phyloP scores from a whole-genome alignment of 148 eudicot genomes.

The Fagopyrum tataricum region DNA sequence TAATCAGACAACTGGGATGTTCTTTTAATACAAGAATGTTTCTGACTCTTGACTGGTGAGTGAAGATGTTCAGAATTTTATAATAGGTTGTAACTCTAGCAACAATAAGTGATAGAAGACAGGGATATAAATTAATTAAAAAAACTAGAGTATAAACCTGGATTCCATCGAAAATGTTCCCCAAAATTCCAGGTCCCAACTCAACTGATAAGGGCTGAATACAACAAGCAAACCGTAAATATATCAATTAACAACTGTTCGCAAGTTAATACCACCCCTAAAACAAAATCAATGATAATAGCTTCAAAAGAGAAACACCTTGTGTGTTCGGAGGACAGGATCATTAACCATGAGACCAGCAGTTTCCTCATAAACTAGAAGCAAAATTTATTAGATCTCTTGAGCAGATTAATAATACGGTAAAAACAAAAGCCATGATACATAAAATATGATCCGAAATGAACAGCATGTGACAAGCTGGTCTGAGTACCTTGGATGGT shows the following conservation, averaged over 20 bases:
- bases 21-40: neutral
- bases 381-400: neutral
- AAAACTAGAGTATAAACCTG: conserved; percentile 44
- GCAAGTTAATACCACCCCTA: neutral
- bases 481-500: conserved; percentile 78
- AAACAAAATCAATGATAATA: neutral
- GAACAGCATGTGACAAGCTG: neutral
- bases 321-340: conserved; percentile 94
- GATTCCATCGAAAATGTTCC: conserved; percentile 96
- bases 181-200: conserved; percentile 95
- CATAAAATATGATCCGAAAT: neutral
- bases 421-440: neutral
- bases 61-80: neutral
- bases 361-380: conserved; percentile 92
- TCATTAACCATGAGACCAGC: conserved; percentile 96
- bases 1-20: neutral
- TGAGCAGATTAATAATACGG: neutral
- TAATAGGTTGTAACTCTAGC: neutral
- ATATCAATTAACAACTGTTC: neutral
- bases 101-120: neutral
- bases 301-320: conserved; percentile 36
- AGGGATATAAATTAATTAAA: too few relatives aligned
- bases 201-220: conserved; percentile 89
- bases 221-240: neutral
- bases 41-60: neutral